Base-by-base conservation (phyloP, 139 green algal species). In the Dunaliella primolecta region DNA sequence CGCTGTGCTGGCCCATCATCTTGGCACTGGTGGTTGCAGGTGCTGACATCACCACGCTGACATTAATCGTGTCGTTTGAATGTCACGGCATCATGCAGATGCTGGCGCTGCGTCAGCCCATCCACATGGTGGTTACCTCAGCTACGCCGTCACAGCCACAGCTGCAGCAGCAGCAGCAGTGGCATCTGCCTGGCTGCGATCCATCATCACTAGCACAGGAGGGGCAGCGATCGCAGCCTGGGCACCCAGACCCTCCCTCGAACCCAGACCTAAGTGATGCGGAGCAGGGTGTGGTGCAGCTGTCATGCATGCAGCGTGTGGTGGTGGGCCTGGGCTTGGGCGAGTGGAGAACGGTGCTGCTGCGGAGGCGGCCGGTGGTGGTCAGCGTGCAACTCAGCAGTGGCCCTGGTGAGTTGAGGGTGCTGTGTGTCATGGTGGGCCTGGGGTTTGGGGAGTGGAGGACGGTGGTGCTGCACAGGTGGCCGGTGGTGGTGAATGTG, bases 321-420 rank as follows among this genome's bases (percentile, higher is more conserved):
- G 75, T 80, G n/a, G 75, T 82, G 35, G 87, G 84, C 24, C 34
- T 88, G 84, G 87, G 87, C 0, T 30, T 23, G 0, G 84, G 72
- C 3, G 87, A 90, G 55, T 90, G 87, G 87, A 84, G 87, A 25
- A 88, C 87, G 57, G 84, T 83, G 46, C 38, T 90, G 82, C 3
- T 87, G 31, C 64, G 84, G 25, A 74, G 38, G 27, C 15, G 77
- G 77, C 80, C 78, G 24, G 87, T 90, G 76, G 83, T 85, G 27
- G 85, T 90, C 11, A 84, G 75, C 37, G 84, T 90, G 33, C 81
- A 86, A 37, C 81, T 90, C 32, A 83, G 84, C 24, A 70, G 27
- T 1, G 87, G 87, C 23, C 86, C 86, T 84, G 86, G 86, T 88
- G 75, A 31, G 83, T 24, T 0, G 3, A n/a, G n/a, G n/a, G n/a